phyloP scores from a whole-genome alignment of 129 eudicot genomes.

The Solidago caesia region DNA sequence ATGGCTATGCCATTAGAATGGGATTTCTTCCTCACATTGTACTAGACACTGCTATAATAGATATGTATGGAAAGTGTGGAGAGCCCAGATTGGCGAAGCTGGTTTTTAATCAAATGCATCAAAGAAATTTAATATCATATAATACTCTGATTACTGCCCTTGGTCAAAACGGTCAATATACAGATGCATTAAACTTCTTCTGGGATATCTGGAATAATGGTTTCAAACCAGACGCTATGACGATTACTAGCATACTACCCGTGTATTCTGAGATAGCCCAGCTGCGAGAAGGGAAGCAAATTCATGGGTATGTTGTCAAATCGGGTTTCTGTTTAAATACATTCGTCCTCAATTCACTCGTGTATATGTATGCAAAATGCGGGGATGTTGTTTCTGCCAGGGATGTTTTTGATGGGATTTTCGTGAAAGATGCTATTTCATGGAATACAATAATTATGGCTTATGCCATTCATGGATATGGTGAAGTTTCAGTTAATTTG shows the following conservation, averaged over 20 bases:
- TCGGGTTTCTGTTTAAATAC: slow-evolving; percentile 35
- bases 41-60: slow-evolving; percentile 60
- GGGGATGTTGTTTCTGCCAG: slow-evolving; percentile 59
- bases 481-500: slow-evolving; percentile 40
- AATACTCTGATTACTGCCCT: slow-evolving; percentile 63
- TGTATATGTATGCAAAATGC: slow-evolving; percentile 67
- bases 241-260: slow-evolving; percentile 46
- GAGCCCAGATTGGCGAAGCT: slow-evolving; percentile 38
- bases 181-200: slow-evolving; percentile 47
- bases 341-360: slow-evolving; percentile 48
- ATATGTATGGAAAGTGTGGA: slow-evolving; percentile 71
- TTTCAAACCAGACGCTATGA: slow-evolving; percentile 54
- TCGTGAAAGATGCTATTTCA: slow-evolving; percentile 55
- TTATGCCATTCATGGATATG: slow-evolving; percentile 67
- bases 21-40: slow-evolving; percentile 51
- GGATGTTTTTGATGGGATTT: slow-evolving; percentile 41
- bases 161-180: slow-evolving; percentile 50
- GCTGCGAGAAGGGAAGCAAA: slow-evolving; percentile 60
- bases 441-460: slow-evolving; percentile 89
- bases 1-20: slow-evolving; percentile 52
- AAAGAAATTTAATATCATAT: slow-evolving; percentile 55
- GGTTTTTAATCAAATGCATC: slow-evolving; percentile 42
- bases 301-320: slow-evolving; percentile 53
- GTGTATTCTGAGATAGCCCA: slow-evolving; percentile 56
- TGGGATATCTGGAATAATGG: slow-evolving; percentile 32